Conservation (phyloP, 305 asterid genomes). For the Fraxinus xanthoxyloides region DNA sequence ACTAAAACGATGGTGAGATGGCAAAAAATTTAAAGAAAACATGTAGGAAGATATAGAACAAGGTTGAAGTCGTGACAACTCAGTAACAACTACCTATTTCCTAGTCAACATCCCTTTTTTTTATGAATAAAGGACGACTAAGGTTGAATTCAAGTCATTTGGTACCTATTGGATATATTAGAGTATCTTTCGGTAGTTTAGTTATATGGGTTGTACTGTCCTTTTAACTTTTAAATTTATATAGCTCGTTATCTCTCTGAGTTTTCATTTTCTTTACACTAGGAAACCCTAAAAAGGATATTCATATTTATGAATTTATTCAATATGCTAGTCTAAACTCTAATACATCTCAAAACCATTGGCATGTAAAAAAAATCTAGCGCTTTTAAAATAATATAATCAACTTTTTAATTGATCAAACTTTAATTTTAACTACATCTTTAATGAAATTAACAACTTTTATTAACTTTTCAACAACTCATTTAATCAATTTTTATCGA, state of each 20-base stretch:
- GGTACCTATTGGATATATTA: not conserved
- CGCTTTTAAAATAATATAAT: too few species aligned
- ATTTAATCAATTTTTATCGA: too few species aligned
- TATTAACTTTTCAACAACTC: too few species aligned
- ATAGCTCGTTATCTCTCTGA: not conserved
- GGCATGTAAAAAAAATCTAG: not conserved
- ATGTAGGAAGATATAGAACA: not conserved
- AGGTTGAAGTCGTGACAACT: not conserved
- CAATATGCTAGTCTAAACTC: not conserved
- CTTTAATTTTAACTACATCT: too few species aligned
- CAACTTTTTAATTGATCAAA: too few species aligned
- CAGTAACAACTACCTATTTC: not conserved
- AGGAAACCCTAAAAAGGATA: not conserved
- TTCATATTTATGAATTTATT: too few species aligned
- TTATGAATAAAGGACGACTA: not conserved
- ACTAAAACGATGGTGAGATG: not conserved
- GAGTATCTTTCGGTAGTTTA: not conserved
- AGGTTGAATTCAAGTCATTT: not conserved
- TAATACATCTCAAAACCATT: not conserved
- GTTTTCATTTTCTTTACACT: not conserved
- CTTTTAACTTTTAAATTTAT: not conserved
- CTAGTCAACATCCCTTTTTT: not conserved
- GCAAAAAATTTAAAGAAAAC: not conserved
- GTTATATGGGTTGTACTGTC: not conserved
- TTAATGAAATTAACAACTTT: too few species aligned